Evolutionary conservation across 768 basidiomycete species (phyloP).

Genomic region (Mrakia gelida): DNA sequence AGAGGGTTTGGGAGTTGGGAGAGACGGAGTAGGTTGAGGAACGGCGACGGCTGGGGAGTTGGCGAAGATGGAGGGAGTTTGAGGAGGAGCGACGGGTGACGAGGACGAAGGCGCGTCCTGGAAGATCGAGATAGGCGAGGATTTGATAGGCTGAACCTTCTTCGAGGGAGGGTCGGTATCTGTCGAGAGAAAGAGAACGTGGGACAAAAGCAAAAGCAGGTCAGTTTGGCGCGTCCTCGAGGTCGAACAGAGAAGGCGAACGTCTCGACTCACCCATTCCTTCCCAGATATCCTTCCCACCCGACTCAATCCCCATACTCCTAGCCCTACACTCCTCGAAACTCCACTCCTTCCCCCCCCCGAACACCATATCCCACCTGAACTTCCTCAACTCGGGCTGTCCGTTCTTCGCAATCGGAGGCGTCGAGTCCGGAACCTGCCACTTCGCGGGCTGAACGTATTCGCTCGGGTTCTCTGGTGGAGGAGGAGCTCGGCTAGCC

Average conservation of each 20-base stretch:
- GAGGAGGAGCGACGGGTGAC: slow-evolving; percentile 12
- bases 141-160: neutral
- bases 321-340: slow-evolving; percentile 61
- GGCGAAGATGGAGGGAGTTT: slow-evolving; percentile 41
- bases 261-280: slow-evolving; percentile 34
- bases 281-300: slow-evolving; percentile 38
- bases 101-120: slow-evolving; percentile 24
- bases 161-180: slow-evolving; percentile 17
- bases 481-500: slow-evolving; percentile 35
- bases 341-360: slow-evolving; percentile 73
- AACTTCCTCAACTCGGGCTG: slow-evolving; percentile 44
- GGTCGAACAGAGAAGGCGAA: neutral
- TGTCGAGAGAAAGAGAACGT: neutral
- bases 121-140: slow-evolving; percentile 12
- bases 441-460: slow-evolving; percentile 15
- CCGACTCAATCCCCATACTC: slow-evolving; percentile 38
- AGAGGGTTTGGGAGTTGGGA: neutral
- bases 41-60: neutral
- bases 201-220: neutral
- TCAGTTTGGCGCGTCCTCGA: neutral
- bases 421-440: slow-evolving; percentile 30
- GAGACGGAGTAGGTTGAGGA: neutral
- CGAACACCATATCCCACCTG: slow-evolving; percentile 58
- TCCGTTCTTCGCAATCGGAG: slow-evolving; percentile 27
- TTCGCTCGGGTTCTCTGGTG: slow-evolving; percentile 32